Conservation (phyloP, 2,329 filamentous ascomycete genomes). For the Pseudocercospora cruenta region DNA sequence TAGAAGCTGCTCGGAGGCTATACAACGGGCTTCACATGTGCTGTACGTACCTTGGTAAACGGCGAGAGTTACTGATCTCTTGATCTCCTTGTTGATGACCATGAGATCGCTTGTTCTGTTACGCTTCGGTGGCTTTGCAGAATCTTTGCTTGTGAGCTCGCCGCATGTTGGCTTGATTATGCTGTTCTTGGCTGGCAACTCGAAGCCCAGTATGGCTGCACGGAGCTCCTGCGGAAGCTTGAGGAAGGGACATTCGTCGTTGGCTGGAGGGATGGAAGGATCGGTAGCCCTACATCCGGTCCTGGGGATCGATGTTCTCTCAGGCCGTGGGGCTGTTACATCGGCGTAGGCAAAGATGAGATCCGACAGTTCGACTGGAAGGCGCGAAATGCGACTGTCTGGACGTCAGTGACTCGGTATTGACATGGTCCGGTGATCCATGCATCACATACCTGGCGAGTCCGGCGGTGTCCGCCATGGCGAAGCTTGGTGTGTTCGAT, state of each 20-base stretch:
- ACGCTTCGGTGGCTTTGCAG: conserved; percentile 10
- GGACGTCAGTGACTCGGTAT: too few relatives aligned
- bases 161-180: conserved; percentile 24
- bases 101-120: conserved; percentile 33
- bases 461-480: background rate
- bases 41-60: conserved; percentile 28
- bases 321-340: background rate
- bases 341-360: background rate
- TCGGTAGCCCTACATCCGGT: background rate
- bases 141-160: background rate
- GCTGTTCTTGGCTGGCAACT: conserved; percentile 21
- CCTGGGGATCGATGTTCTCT: background rate
- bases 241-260: background rate
- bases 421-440: too few relatives aligned
- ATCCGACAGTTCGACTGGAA: background rate
- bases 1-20: background rate
- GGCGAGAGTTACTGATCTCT: conserved; percentile 23
- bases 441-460: background rate
- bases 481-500: background rate
- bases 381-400: background rate
- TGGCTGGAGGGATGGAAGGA: conserved; percentile 18
- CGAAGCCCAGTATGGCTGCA: conserved; percentile 24
- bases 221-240: conserved; percentile 30
- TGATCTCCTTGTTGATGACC: conserved; percentile 31
- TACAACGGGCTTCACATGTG: background rate